Evolutionary conservation across 2,329 filamentous ascomycete genomes (phyloP), one percentile per base, ranked within the genome.

Genomic region (Cryphonectria radicalis): DNA sequence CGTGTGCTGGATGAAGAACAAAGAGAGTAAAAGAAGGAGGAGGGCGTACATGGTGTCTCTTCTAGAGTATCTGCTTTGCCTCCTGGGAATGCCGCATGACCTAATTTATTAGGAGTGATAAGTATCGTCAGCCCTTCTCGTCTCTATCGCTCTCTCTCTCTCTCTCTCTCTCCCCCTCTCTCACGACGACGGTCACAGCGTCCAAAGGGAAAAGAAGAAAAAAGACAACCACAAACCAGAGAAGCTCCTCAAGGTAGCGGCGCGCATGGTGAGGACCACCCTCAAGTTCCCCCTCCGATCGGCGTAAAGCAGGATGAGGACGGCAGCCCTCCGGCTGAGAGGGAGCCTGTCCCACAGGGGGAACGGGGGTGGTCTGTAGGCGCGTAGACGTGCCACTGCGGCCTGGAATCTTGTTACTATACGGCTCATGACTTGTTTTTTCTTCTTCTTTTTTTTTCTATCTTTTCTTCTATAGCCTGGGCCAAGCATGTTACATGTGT

Each of bases 261-360:
- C 89, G 66, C 90, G 87, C 87, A 92, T 91, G 22, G 90, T 92
- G 72, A 92, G 85, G 43, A 92, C 90, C 66, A 92, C 89, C 25
- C 89, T 88, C 72, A 98, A 83, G 75, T 97, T 92, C 57, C 95
- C 95, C 73, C 87, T 85, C 60, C 88, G 87, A 80, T 98, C 95
- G 50, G 94, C 93, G 79, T 96, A 98, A 1, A 98, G 87, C 67
- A 98, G 87, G 65, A 98, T 87, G 68, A 98, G 83, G 57, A 98
- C 95, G 35, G 95, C 95, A 19, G 95, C 95, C 75, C 94, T 90
- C 73, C 93, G 89, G 74, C 84, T 88, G 19, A 86, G 81, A 2
- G 90, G 89, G 40, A 92, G 83, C 28, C 81, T 81, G 77, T 90
- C 86, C 90, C 90, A 92, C 71, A 87, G 78, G 14, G 89, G 83